These are phyloP conservation scores for Gonium pectorale DNA, from an alignment of 139 green algal genomes.

Conservation along the genomic window DNA sequence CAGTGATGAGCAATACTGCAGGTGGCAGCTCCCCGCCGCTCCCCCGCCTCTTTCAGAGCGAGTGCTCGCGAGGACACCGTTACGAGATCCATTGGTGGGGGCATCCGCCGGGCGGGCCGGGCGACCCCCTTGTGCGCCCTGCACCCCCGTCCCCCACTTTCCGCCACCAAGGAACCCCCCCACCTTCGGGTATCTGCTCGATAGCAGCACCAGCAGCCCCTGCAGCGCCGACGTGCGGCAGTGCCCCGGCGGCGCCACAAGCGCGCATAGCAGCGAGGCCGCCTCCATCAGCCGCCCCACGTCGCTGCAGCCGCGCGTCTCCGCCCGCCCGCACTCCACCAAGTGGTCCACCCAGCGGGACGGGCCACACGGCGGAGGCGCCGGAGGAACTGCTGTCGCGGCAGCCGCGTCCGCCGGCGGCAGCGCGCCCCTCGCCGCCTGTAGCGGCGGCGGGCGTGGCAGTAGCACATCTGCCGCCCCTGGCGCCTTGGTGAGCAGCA, in stretches of 20 bases:
- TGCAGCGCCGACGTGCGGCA: constrained; percentile 63
- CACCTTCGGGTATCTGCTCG: constrained; percentile 74
- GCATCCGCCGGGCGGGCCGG: too few relatives aligned
- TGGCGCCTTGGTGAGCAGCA: constrained; percentile 63
- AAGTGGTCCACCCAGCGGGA: constrained; percentile 49
- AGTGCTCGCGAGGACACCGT: too few relatives aligned
- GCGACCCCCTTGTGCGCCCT: too few relatives aligned
- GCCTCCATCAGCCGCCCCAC: constrained; percentile 73
- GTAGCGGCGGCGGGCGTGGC: constrained; percentile 10
- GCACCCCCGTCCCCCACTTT: too few relatives aligned
- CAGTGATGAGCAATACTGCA: too few relatives aligned
- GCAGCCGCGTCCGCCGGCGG: constrained; percentile 23
- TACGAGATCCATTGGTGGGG: too few relatives aligned
- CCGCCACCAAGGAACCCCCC: too few relatives aligned
- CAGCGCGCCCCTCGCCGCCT: background rate
- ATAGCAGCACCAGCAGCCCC: constrained; percentile 73
- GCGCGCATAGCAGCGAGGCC: constrained; percentile 35
- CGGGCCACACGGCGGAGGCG: background rate
- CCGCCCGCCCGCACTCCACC: constrained; percentile 62
- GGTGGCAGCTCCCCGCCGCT: too few relatives aligned
- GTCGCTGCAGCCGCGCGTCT: constrained; percentile 74
- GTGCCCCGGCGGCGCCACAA: constrained; percentile 37
- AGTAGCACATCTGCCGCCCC: background rate
- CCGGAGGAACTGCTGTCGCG: background rate
- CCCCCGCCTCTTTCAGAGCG: too few relatives aligned